A percentile compares a stretch with the other conserved stretches of the same genome.
These are phyloP conservation scores for Dothideomycetes sp. DNA, from an alignment of 2,329 filamentous ascomycete genomes.

Conservation along the genomic window DNA sequence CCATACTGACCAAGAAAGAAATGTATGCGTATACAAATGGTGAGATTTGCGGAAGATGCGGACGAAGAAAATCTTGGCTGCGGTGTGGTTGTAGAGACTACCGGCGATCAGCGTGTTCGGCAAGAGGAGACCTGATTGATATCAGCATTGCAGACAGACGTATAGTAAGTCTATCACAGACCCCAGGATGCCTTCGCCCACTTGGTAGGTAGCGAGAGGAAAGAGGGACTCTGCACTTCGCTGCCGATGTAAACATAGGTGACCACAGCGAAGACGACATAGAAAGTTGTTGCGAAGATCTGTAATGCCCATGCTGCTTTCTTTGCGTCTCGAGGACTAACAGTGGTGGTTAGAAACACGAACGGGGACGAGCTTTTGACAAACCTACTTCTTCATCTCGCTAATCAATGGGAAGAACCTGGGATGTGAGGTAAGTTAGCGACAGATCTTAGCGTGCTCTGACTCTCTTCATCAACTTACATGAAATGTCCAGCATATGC, in stretches of 20 bases:
- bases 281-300: conserved; percentile 47
- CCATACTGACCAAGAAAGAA: neutral
- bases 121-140: too few species aligned
- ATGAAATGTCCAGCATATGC: too few species aligned
- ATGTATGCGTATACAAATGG: neutral
- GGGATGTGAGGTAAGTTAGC: neutral
- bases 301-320: conserved; percentile 31
- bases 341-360: too few species aligned
- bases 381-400: conserved; percentile 1
- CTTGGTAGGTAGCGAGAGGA: conserved; percentile 19
- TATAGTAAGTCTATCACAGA: too few species aligned
- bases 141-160: too few species aligned
- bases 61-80: conserved; percentile 1
- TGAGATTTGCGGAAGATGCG: neutral
- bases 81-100: neutral
- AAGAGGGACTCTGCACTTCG: conserved; percentile 50
- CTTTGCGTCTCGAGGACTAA: neutral
- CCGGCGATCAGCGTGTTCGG: conserved; percentile 2
- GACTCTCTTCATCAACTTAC: too few species aligned
- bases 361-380: too few species aligned
- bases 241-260: conserved; percentile 55
- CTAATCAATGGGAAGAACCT: conserved; percentile 1
- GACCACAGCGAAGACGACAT: conserved; percentile 51
- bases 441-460: too few species aligned
- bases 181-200: neutral